These are phyloP conservation scores for Leishmania martiniquensis DNA, from an alignment of 208 protist genomes.

Conservation along the genomic window DNA sequence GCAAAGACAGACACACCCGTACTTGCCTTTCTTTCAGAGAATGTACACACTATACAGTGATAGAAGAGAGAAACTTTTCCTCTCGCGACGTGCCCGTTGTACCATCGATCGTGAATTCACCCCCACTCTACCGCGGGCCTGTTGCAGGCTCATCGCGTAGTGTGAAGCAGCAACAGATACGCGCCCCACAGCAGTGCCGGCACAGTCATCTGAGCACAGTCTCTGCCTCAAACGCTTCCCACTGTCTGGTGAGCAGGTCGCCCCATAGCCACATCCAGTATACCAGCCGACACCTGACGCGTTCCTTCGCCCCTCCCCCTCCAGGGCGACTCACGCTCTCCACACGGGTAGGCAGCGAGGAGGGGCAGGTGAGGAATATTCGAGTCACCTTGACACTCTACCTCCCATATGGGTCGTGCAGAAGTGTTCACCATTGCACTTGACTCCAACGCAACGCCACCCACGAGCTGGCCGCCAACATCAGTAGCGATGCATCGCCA, in stretches of 20 bases:
- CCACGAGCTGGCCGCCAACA: not conserved
- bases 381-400: not conserved
- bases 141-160: not conserved
- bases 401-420: not conserved
- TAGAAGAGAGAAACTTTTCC: not conserved
- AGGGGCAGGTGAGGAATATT: not conserved
- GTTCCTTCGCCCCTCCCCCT: too few relatives aligned
- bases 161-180: not conserved
- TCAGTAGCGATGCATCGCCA: not conserved
- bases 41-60: constrained; percentile 20
- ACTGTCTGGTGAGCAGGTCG: not conserved
- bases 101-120: not conserved
- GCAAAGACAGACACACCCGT: not conserved
- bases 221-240: not conserved
- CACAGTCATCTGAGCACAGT: not conserved
- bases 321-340: not conserved
- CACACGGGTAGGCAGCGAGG: not conserved
- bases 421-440: not conserved
- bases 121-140: not conserved
- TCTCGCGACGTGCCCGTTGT: too few relatives aligned
- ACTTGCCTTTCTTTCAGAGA: not conserved
- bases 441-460: not conserved
- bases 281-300: not conserved
- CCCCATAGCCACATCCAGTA: not conserved
- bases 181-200: not conserved